Evolutionary conservation across 352 stramenopile species (phyloP).

Genomic region (Globisporangium paddicum): DNA sequence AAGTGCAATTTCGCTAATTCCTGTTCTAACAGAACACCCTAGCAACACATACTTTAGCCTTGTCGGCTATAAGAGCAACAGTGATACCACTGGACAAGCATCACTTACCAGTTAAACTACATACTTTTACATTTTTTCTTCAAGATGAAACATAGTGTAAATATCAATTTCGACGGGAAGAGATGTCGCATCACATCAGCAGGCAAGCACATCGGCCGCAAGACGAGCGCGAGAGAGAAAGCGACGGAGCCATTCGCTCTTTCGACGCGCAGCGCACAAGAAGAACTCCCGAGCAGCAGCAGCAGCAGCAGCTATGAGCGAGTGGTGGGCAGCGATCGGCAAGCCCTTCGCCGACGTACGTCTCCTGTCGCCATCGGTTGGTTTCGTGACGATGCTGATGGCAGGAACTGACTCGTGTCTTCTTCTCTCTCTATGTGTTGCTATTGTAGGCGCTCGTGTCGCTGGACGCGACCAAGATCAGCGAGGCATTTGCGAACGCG

Average conservation of each 20-base stretch:
- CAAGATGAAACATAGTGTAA: no score
- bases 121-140: no score
- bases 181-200: slow-evolving; percentile 1
- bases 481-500: slow-evolving; percentile 49
- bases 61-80: no score
- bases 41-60: no score
- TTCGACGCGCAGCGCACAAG: slow-evolving; percentile 4
- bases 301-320: slow-evolving; percentile 41
- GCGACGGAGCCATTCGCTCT: slow-evolving; percentile 5
- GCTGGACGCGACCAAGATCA: slow-evolving; percentile 54
- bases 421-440: neutral
- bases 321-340: slow-evolving; percentile 76
- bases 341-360: slow-evolving; percentile 66
- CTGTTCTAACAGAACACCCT: no score
- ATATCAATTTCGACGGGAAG: no score
- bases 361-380: neutral
- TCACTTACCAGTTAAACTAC: no score
- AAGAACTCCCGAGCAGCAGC: neutral
- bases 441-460: slow-evolving; percentile 48
- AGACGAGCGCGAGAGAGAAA: neutral
- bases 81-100: no score
- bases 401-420: neutral
- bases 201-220: neutral
- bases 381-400: neutral
- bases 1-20: no score